phyloP scores from a whole-genome alignment of 108 stramenopile species.

The Bacterosira constricta region DNA sequence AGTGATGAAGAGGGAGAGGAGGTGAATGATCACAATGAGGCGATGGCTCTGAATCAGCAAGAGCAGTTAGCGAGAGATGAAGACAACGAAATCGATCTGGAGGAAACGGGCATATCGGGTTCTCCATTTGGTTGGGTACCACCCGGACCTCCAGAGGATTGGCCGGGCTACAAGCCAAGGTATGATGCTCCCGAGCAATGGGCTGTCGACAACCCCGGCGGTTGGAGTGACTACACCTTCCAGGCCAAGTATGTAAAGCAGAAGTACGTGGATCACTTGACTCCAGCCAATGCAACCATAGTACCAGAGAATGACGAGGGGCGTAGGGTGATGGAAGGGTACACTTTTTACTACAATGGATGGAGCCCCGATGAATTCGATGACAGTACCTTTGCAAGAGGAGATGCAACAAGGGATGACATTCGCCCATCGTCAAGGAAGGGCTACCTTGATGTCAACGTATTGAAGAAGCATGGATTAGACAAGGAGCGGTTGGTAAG shows the following conservation, averaged over 20 bases:
- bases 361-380: not conserved
- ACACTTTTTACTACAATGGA: not conserved
- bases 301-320: not conserved
- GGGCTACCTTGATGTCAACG: not conserved
- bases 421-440: not conserved
- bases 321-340: not conserved
- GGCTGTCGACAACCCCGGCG: slow-evolving; percentile 1
- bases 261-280: not conserved
- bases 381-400: not conserved
- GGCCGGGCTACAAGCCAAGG: not conserved
- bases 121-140: not conserved
- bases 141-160: not conserved
- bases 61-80: not conserved
- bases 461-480: not conserved
- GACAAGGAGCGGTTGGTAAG: not conserved
- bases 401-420: not conserved
- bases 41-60: not conserved
- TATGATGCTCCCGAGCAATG: not conserved
- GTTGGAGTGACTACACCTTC: slow-evolving; percentile 4
- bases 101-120: not conserved
- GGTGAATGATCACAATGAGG: not conserved
- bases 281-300: not conserved
- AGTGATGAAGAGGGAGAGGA: not conserved
- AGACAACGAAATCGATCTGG: not conserved
- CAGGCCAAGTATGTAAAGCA: not conserved